phyloP scores from a whole-genome alignment of 495 filamentous ascomycete species.

The Neurospora sp. region DNA sequence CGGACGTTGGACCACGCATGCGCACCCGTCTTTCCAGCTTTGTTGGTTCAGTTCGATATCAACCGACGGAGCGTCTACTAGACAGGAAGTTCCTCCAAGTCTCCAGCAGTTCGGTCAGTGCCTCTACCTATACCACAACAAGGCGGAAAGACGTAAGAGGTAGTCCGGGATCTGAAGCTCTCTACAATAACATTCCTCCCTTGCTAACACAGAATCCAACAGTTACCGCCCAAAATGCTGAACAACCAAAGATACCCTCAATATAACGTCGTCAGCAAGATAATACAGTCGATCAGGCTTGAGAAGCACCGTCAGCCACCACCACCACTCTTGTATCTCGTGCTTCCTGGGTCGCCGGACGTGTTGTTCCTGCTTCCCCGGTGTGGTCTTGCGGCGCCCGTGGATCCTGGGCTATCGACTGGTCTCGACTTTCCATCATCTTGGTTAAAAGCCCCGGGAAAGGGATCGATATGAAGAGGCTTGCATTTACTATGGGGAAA shows the following conservation, averaged over 20 bases:
- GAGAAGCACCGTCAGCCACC: too few relatives aligned
- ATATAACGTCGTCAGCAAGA: not conserved
- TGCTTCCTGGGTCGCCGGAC: conserved; percentile 2
- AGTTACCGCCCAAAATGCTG: not conserved
- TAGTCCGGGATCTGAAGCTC: not conserved
- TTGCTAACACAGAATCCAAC: not conserved
- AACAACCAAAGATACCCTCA: not conserved
- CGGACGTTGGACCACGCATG: not conserved
- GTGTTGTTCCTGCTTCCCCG: conserved; percentile 8
- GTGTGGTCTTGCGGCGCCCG: conserved; percentile 4
- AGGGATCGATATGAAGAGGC: not conserved
- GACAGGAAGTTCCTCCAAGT: not conserved
- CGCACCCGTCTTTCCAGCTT: not conserved
- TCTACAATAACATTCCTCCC: not conserved
- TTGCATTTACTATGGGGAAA: not conserved
- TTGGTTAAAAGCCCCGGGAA: not conserved
- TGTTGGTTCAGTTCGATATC: not conserved
- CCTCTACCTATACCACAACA: not conserved
- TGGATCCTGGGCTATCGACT: not conserved
- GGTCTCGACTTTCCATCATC: not conserved
- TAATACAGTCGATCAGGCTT: not conserved
- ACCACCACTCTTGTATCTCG: not conserved
- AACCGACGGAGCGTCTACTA: not conserved
- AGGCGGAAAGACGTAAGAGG: not conserved
- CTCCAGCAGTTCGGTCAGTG: not conserved